These are phyloP conservation scores for Leptodermis oblonga DNA, from an alignment of 257 asterid species.

Conservation along the genomic window DNA sequence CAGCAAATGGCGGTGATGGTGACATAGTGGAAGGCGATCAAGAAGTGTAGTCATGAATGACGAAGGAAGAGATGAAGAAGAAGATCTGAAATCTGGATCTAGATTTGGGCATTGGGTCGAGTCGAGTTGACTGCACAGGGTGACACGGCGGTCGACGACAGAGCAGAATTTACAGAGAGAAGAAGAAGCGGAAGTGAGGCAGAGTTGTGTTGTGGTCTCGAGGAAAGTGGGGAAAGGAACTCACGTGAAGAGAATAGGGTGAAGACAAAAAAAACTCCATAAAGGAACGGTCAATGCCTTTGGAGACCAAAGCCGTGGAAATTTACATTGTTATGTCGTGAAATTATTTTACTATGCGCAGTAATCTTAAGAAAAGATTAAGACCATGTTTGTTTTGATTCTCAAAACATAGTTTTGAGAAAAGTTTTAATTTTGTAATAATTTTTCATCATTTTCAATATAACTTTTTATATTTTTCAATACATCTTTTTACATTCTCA, in stretches of 20 bases:
- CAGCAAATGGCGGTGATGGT: constrained; percentile 12
- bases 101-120: constrained; percentile 12
- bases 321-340: too few relatives aligned
- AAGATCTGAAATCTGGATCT: constrained; percentile 30
- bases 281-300: constrained; percentile 14
- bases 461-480: too few relatives aligned
- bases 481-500: too few relatives aligned
- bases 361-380: too few relatives aligned
- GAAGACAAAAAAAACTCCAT: constrained; percentile 41
- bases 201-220: constrained; percentile 38
- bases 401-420: too few relatives aligned
- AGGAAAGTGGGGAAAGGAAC: constrained; percentile 15
- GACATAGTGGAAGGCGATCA: constrained; percentile 13
- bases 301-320: constrained; percentile 25
- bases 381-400: too few relatives aligned
- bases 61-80: too few relatives aligned
- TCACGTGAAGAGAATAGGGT: constrained; percentile 53
- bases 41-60: constrained; percentile 10
- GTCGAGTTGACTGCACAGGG: constrained; percentile 20
- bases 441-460: too few relatives aligned
- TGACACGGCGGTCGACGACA: constrained; percentile 6
- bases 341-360: too few relatives aligned
- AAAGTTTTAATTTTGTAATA: too few relatives aligned
- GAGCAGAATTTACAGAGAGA: background rate
- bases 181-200: background rate